Evolutionary conservation across 495 filamentous ascomycete species (phyloP).

Genomic region (Neurospora discreta): DNA sequence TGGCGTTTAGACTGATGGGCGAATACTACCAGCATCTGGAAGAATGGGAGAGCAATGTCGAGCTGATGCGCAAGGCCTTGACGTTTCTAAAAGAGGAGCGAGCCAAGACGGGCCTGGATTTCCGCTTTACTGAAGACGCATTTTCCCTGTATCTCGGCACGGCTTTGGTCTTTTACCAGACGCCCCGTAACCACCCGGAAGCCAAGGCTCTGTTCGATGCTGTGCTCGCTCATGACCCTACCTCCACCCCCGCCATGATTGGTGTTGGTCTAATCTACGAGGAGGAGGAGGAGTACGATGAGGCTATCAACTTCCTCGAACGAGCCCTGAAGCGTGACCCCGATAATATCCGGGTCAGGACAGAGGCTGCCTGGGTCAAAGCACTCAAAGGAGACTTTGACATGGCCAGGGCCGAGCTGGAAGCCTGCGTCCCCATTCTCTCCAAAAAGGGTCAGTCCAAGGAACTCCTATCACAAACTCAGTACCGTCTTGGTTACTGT

Average conservation of each 20-base stretch:
- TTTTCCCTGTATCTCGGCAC: slow-evolving; percentile 70
- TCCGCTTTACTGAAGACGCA: slow-evolving; percentile 58
- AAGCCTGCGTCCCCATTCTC: slow-evolving; percentile 53
- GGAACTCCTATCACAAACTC: slow-evolving; percentile 67
- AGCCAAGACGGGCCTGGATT: slow-evolving; percentile 49
- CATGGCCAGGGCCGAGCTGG: slow-evolving; percentile 52
- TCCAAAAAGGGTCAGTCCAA: slow-evolving; percentile 39
- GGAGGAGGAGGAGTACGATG: slow-evolving; percentile 75
- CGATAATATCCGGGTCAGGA: slow-evolving; percentile 60
- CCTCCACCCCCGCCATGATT: slow-evolving; percentile 69
- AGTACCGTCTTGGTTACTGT: slow-evolving; percentile 82
- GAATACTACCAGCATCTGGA: slow-evolving; percentile 79
- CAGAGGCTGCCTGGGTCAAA: slow-evolving; percentile 83
- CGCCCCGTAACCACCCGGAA: slow-evolving; percentile 80
- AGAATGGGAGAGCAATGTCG: slow-evolving; percentile 76
- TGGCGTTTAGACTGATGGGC: slow-evolving; percentile 74
- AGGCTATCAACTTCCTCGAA: slow-evolving; percentile 66
- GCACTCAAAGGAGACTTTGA: slow-evolving; percentile 67
- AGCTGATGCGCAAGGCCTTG: slow-evolving; percentile 62
- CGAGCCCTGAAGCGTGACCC: slow-evolving; percentile 61
- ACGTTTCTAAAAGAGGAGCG: slow-evolving; percentile 48
- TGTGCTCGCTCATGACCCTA: slow-evolving; percentile 59
- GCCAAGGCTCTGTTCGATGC: slow-evolving; percentile 71
- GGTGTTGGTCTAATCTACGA: slow-evolving; percentile 85
- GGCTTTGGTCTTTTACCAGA: slow-evolving; percentile 73